Evolutionary conservation across 192 early-diverging fungal species (phyloP), one percentile per base, ranked within the genome.

Genomic region (Coemansia sp.): DNA sequence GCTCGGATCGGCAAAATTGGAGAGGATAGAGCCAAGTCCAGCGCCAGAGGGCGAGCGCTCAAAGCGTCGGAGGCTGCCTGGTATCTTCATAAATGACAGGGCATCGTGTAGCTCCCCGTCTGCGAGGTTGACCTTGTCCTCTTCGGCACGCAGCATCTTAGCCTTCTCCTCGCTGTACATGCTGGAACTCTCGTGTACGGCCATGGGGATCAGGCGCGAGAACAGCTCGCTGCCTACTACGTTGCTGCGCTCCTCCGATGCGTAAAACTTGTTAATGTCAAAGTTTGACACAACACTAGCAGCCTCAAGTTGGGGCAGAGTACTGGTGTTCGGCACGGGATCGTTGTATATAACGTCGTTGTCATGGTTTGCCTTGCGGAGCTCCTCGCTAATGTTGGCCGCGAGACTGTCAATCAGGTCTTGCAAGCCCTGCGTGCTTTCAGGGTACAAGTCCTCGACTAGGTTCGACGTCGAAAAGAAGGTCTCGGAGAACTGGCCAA

Each of bases 311-410:
- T 92, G 86, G 6, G 92, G 83, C 8, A 99, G 78, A 9, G 90
- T 84, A 52, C 91, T 89, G 61, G 87, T 89, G 62, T 85, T 87
- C 4, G 96, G 97, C 0, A 95, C 91, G 0, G 86, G 61, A 45
- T 93, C 93, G 79, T 95, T 90, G 79, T 99, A 99, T 35, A 99
- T 89, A 72, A 98, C 84, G 76, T 99, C 97, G 75, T 99, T 99
- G 85, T 99, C 97, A 44, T 89, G 89, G 18, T 84, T 87, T 1
- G 89, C 88, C 32, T 79, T 77, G 22, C 65, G 69, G 59, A 91
- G 87, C 70, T 91, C 88, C 35, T 97, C 96, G 3, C 78, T 84
- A 69, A 90, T 88, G 7, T 86, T 71, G 38, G 88, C 86, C 0
- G 87, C 62, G 22, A 90, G 84, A 1, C 86, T 70, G 55, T 93